phyloP scores from a whole-genome alignment of 2,329 filamentous ascomycete genomes.

The Periconia sp. region DNA sequence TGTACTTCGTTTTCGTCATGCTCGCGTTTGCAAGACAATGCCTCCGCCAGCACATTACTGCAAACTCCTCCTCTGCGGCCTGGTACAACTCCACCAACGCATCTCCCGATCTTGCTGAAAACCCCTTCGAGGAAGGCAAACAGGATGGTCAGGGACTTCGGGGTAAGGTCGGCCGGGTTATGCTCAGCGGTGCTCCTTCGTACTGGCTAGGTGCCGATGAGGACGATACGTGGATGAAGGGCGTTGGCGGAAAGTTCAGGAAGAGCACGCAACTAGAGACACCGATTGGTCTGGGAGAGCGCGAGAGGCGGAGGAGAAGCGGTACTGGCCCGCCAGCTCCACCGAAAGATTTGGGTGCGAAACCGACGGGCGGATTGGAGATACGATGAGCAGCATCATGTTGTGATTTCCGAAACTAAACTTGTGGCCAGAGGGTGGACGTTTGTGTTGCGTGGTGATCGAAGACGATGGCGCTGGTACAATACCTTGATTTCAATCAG shows the following conservation, averaged over 20 bases:
- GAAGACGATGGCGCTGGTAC: neutral
- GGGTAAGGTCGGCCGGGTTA: constrained; percentile 74
- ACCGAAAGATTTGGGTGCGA: constrained; percentile 18
- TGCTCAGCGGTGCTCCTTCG: constrained; percentile 71
- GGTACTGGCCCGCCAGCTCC: constrained; percentile 60
- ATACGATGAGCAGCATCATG: constrained; percentile 12
- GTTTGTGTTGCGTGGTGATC: neutral
- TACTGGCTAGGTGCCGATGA: constrained; percentile 80
- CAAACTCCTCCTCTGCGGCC: constrained; percentile 46
- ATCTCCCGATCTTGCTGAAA: constrained; percentile 55
- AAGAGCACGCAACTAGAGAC: constrained; percentile 44
- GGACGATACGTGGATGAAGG: constrained; percentile 68
- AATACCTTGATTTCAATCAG: neutral
- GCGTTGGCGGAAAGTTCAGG: constrained; percentile 63
- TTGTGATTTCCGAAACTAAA: no score
- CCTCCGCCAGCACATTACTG: constrained; percentile 67
- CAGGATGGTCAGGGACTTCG: constrained; percentile 79
- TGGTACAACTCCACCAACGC: constrained; percentile 42
- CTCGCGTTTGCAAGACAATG: constrained; percentile 80
- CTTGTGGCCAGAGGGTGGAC: no score
- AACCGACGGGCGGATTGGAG: constrained; percentile 17
- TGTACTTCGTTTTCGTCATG: constrained; percentile 84
- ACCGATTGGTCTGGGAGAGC: constrained; percentile 53
- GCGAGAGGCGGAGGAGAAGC: constrained; percentile 62
- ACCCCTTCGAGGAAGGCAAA: constrained; percentile 69